Base-by-base conservation (phyloP, 1,284 basidiomycete species). In the Cryptococcus jaspeensis region DNA sequence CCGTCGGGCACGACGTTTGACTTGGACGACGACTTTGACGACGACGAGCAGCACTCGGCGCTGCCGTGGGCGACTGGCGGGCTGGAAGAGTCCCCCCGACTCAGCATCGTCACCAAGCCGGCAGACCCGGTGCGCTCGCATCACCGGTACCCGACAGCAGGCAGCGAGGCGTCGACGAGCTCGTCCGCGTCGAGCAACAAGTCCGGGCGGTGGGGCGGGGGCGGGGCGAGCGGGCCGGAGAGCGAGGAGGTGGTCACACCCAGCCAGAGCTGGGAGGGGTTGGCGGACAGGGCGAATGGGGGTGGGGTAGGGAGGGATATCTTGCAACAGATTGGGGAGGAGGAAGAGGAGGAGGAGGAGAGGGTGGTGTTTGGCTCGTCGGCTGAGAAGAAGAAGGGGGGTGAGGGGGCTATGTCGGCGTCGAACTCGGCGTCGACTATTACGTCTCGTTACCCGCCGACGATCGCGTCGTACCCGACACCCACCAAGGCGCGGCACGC, bases 201-300 rank as follows among this genome's bases (percentile, higher is more conserved):
- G 22, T 65, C 59, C 5, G 65, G 57, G 2, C 48, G 54, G 47
- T 55, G 61, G 42, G 58, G 59, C 4, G 52, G 28, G 28, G 60
- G 48, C 13, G 52, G 54, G 12, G 57, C 51, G 5, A 64, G 64
- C 23, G 68, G 66, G 1, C 58, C 59, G n/a, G 70, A 73, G 44
- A 56, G 48, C 18, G 73, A 75, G 55, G 62, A 72, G 45, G 69
- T 77, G 36, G 67, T 77, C 48, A 78, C 76, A 3, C 76, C 76
- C 8, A 69, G 65, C 53, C 68, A 68, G 47, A 75, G 73, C 59
- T 71, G 68, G 58, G 75, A 78, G 59, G 71, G 72, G 16, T 56
- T 76, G 2, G 58, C 63, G 11, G 67, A 71, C 16, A 51, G 66
- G 16, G 61, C 60, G 8, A 50, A 18, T 28, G 60, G 42, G 12